These are phyloP conservation scores for Phycomyces nitens DNA, from an alignment of 192 early-diverging fungal species.

Conservation along the genomic window DNA sequence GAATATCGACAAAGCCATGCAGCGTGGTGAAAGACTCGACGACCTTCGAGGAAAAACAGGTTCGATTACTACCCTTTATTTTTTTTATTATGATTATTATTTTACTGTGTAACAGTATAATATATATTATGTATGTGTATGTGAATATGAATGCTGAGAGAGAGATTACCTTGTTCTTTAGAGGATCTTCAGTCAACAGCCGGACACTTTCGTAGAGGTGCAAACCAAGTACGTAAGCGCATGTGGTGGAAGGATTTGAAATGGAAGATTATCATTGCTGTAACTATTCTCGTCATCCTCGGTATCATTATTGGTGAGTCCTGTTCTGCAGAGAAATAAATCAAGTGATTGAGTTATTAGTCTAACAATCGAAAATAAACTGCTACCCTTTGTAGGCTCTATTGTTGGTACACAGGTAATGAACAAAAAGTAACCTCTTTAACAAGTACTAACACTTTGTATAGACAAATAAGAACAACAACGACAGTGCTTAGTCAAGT, in stretches of 20 bases:
- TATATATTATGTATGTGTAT: background rate
- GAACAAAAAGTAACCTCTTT: background rate
- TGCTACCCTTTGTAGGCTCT: conserved; percentile 48
- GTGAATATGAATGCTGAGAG: no score
- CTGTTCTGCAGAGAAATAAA: background rate
- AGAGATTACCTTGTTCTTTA: no score
- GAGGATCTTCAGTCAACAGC: conserved; percentile 36
- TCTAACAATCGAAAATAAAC: no score
- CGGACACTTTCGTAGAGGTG: conserved; percentile 34
- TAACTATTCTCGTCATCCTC: conserved; percentile 72
- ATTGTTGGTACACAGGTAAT: conserved; percentile 39
- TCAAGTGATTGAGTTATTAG: background rate
- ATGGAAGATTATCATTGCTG: conserved; percentile 85
- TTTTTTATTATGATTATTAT: background rate
- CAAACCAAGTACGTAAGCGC: conserved; percentile 39
- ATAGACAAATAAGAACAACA: background rate
- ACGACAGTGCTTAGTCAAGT: background rate
- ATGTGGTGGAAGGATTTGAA: conserved; percentile 97
- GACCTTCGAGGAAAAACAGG: conserved; percentile 78
- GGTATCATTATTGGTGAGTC: conserved; percentile 76
- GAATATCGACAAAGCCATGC: conserved; percentile 86
- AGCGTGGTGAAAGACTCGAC: conserved; percentile 84
- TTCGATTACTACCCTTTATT: conserved; percentile 14
- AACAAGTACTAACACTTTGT: background rate
- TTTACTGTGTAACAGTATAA: background rate